Base-by-base conservation (phyloP, 177 flowering plant species). In the Vitis hybrid region DNA sequence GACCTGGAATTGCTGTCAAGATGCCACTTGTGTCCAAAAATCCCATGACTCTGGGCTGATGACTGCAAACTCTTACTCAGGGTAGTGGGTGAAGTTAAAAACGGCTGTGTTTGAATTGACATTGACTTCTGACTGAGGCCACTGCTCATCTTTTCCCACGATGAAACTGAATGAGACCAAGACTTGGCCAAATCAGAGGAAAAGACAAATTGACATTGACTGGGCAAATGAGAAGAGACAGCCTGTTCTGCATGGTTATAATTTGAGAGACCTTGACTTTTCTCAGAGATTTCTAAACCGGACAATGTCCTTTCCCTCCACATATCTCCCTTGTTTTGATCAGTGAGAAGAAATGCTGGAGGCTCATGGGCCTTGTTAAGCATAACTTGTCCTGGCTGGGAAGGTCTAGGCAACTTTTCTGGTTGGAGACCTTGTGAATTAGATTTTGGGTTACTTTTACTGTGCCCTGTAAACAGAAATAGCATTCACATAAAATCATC, bases 21-120 rank as follows among this genome's bases (percentile, higher is more conserved):
- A 67, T 80, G 69, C 85, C 79, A 73, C 66, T 74, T 78, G 15
- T 83, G 82, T 63, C 80, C 82, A 65, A 73, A 66, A 65, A 72
- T 39, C 39, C 67, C 76, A 57, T 77, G 70, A 69, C 72, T 77
- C 68, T 67, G 84, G 60, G 62, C 65, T 50, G 79, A 73, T 59
- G 82, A 61, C 58, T 72, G 78, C 55, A 77, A 71, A 71, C 74
- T 71, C 75, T 61, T 72, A 74, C 69, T 69, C 57, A 71, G 65
- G n/a, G 71, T 55, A 48, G 55, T 67, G 48, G 81, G 67, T 15
- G 80, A 73, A 50, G 71, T 66, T 12, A 76, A 48, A 72, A 29
- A 71, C 34, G 83, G 79, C 11, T 69, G 68, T 15, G 68, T n/a
- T 63, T 80, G 84, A 64, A 60, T 68, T 59, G 82, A 66, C 9